Percentiles rank a stretch among this genome's conserved stretches.
Evolutionary conservation across 1,139 yeast species (phyloP).

Genomic region (Candida buenavistaensis): DNA sequence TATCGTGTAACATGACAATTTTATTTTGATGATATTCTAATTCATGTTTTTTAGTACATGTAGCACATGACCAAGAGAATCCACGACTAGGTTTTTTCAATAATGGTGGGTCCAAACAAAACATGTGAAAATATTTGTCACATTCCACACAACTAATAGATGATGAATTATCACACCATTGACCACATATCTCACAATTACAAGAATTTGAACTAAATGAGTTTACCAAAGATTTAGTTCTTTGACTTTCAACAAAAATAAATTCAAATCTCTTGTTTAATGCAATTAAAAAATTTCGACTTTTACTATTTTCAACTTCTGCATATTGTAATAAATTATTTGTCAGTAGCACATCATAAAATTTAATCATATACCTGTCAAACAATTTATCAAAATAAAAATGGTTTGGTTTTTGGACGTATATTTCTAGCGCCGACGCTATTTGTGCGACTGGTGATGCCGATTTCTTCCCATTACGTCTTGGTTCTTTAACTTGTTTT

Average conservation of each 20-base stretch:
- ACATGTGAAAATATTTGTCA: slow-evolving; percentile 67
- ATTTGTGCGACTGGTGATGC: slow-evolving; percentile 17
- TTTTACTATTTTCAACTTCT: slow-evolving; percentile 54
- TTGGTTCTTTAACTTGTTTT: slow-evolving; percentile 5
- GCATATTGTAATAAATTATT: slow-evolving; percentile 51
- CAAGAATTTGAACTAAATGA: slow-evolving; percentile 56
- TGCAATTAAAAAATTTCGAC: slow-evolving; percentile 57
- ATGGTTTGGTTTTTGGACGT: slow-evolving; percentile 58
- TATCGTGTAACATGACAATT: slow-evolving; percentile 45
- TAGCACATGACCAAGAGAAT: slow-evolving; percentile 91
- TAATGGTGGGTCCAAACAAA: slow-evolving; percentile 85
- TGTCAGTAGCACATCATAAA: slow-evolving; percentile 65
- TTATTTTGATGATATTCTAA: slow-evolving; percentile 29
- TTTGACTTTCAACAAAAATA: slow-evolving; percentile 73
- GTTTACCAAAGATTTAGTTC: slow-evolving; percentile 62
- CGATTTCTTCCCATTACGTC: slow-evolving; percentile 16
- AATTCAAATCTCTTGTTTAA: slow-evolving; percentile 68
- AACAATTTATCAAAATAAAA: slow-evolving; percentile 87
- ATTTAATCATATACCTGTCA: slow-evolving; percentile 82
- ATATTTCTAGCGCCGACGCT: slow-evolving; percentile 42
- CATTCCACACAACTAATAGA: slow-evolving; percentile 87
- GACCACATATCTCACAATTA: slow-evolving; percentile 71
- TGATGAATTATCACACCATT: slow-evolving; percentile 75
- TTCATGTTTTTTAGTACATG: slow-evolving; percentile 55
- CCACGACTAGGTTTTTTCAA: slow-evolving; percentile 81